Conservation (phyloP, 495 filamentous ascomycete genomes). For the Symbiotaphrina buchneri region DNA sequence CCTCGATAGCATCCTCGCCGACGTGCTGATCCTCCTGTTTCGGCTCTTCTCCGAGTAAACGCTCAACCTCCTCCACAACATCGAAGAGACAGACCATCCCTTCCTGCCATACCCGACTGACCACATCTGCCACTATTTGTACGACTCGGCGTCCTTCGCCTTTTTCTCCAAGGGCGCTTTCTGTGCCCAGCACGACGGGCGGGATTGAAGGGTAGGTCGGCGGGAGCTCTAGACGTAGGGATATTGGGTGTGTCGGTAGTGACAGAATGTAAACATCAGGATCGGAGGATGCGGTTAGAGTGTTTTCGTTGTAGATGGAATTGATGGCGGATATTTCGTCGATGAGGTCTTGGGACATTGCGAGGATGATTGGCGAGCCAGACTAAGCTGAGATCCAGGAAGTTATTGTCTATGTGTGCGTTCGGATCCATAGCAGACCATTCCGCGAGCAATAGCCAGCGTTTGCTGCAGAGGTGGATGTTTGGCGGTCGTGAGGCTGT, state of each 20-base stretch:
- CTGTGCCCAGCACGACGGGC: slow-evolving; percentile 46
- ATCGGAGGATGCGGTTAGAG: slow-evolving; percentile 21
- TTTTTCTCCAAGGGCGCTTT: slow-evolving; percentile 29
- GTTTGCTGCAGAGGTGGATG: too few species aligned
- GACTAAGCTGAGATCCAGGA: too few species aligned
- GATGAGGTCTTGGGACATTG: slow-evolving; percentile 50
- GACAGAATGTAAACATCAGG: slow-evolving; percentile 23
- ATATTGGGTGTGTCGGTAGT: slow-evolving; percentile 22
- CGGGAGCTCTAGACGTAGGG: slow-evolving; percentile 33
- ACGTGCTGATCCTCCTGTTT: background rate
- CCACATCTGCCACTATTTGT: slow-evolving; percentile 36
- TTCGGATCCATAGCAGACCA: too few species aligned
- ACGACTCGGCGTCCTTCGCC: slow-evolving; percentile 49
- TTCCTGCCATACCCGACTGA: slow-evolving; percentile 38
- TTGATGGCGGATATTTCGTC: slow-evolving; percentile 84
- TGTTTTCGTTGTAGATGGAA: slow-evolving; percentile 65
- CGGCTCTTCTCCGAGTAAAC: slow-evolving; percentile 4
- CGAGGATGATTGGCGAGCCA: too few species aligned
- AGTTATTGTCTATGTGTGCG: too few species aligned
- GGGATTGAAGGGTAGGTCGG: slow-evolving; percentile 45
- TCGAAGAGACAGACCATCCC: slow-evolving; percentile 80
- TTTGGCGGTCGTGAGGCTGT: too few species aligned
- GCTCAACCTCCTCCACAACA: slow-evolving; percentile 40
- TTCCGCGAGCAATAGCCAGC: too few species aligned
- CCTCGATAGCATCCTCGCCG: slow-evolving; percentile 9